Base-by-base conservation (phyloP, 164 flowering plant genomes). In the Taxillus chinensis region DNA sequence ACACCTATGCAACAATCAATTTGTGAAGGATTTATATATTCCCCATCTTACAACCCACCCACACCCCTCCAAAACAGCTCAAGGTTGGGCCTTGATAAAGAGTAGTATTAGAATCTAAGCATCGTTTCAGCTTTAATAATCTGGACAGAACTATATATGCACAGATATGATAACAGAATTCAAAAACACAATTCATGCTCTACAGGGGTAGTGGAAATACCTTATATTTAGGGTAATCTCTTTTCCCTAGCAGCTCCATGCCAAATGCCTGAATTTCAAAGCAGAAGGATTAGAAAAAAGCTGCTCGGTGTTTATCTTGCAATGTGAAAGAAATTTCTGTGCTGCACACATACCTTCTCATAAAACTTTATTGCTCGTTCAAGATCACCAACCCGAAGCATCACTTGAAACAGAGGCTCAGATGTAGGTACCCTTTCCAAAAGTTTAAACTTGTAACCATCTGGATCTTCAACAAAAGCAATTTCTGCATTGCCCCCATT, bases 371-470 rank as follows among this genome's bases (percentile, higher is more conserved):
- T 72, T 14, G 83, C 38, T 2, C 79, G 79, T 56, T 77, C 80
- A 68, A 79, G 77, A 62, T 79, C 72, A 38, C 80, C 79, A n/a
- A 77, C 80, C 46, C 77, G 71, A 43, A 79, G 83, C 83, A 79
- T 79, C 45, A 79, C 77, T 68, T 75, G 77, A 55, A 75, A 75
- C 2, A 79, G 57, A 45, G 83, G 83, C 67, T 77, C 83, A 15
- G 71, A 70, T 7, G 70, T 67, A 27, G 77, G 65, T 5, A 55
- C 73, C 46, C 71, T 73, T 41, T 77, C 80, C 52, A 75, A 41
- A 45, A 77, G 77, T 57, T 79, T 70, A 71, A 79, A 79, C 46
- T 39, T 75, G 45, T 79, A 79, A 55, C 83, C 83, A 67, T 73
- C 74, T 11, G 80, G 83, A 68, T 79, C 83, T 64, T 79, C 75